A percentile compares a stretch with the other conserved stretches of the same genome.
Evolutionary conservation across 768 basidiomycete genomes (phyloP).

Genomic region (Macrolepiota albuminosa): DNA sequence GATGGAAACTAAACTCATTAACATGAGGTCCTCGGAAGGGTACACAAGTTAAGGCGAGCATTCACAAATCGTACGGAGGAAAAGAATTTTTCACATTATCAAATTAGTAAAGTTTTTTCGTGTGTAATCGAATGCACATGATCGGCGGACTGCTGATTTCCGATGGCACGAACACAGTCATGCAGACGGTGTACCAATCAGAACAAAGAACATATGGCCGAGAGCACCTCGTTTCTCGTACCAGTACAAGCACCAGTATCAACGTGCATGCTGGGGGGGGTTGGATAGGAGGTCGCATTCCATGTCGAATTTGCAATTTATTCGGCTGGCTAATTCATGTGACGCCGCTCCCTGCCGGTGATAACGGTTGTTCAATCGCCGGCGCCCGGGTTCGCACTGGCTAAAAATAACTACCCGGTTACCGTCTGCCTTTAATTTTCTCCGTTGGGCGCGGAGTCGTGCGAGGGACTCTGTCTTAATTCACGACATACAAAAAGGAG

Average conservation of each 20-base stretch:
- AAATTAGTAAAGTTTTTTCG: background rate
- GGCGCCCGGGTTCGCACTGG: background rate
- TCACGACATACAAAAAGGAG: background rate
- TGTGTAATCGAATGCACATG: background rate
- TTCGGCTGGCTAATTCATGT: background rate
- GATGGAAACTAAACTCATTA: background rate
- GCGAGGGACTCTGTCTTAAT: background rate
- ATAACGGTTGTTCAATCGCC: background rate
- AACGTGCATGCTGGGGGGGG: background rate
- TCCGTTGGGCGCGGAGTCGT: background rate
- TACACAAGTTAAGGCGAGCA: background rate
- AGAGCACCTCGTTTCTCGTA: background rate
- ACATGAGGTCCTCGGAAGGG: background rate
- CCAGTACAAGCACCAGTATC: too few relatives aligned
- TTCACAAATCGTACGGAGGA: background rate
- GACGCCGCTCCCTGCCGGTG: background rate
- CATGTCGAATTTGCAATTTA: background rate
- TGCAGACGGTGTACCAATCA: background rate
- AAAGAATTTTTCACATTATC: background rate
- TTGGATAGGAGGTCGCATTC: background rate
- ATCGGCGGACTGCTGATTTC: background rate
- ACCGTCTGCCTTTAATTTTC: background rate
- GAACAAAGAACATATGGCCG: background rate
- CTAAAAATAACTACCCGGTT: background rate
- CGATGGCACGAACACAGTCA: background rate